Evolutionary conservation across 176 grass and related monocot species (phyloP).

Genomic region (Ensete ventricosum): DNA sequence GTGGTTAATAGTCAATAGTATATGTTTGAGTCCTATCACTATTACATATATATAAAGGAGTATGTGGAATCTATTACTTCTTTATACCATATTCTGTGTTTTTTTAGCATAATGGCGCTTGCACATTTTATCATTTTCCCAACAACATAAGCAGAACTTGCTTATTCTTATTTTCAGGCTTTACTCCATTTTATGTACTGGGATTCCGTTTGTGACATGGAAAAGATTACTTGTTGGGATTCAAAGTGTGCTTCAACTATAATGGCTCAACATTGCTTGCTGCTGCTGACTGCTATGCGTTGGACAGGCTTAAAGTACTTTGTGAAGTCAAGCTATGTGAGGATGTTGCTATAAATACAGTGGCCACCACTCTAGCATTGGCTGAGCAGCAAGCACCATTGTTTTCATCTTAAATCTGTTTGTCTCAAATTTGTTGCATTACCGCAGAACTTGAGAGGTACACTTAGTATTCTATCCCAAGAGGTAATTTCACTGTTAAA

Average conservation of each 20-base stretch:
- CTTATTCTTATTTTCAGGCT: slow-evolving; percentile 39
- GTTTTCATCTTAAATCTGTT: slow-evolving; percentile 86
- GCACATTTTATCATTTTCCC: no score
- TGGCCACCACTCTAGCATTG: slow-evolving; percentile 88
- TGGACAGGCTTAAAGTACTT: slow-evolving; percentile 87
- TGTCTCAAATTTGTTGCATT: slow-evolving; percentile 90
- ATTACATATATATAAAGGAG: neutral
- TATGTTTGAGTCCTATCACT: no score
- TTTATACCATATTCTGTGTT: neutral
- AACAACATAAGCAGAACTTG: slow-evolving; percentile 6
- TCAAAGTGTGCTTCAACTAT: slow-evolving; percentile 74
- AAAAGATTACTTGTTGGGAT: slow-evolving; percentile 74
- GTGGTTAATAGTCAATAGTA: no score
- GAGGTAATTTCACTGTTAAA: neutral
- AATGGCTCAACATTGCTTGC: slow-evolving; percentile 97
- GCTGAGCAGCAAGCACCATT: slow-evolving; percentile 98
- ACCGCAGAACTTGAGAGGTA: slow-evolving; percentile 92
- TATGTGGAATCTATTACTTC: neutral
- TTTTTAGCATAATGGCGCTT: neutral
- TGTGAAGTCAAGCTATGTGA: slow-evolving; percentile 69
- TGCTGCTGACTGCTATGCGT: slow-evolving; percentile 81
- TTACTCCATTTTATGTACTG: slow-evolving; percentile 98
- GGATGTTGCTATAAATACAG: slow-evolving; percentile 93
- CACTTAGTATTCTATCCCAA: neutral
- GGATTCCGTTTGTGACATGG: slow-evolving; percentile 75